A percentile compares a stretch with the other conserved stretches of the same genome.
phyloP scores from a whole-genome alignment of 805 yeast species.

The Tetrapisispora namnaoensis region DNA sequence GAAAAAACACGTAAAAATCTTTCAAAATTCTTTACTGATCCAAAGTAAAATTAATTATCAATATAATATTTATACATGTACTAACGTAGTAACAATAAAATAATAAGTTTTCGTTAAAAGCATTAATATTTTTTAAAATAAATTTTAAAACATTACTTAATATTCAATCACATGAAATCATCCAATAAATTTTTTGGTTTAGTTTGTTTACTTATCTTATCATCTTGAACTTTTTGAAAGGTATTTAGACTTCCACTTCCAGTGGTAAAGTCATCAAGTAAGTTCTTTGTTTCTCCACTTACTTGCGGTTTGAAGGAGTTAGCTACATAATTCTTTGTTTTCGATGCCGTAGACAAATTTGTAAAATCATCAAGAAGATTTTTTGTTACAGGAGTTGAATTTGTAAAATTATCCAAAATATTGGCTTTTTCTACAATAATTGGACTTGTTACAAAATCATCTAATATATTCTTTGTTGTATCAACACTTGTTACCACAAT shows the following conservation, averaged over 20 bases:
- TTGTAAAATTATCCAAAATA: constrained; percentile 5
- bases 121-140: background rate
- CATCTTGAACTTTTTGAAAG: background rate
- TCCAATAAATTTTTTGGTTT: constrained; percentile 25
- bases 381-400: background rate
- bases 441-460: constrained; percentile 5
- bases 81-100: too few species aligned
- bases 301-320: background rate
- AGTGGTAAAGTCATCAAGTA: background rate
- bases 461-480: constrained; percentile 7
- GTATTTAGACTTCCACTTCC: too few species aligned
- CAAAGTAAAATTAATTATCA: background rate
- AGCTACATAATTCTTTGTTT: background rate
- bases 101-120: too few species aligned
- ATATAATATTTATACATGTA: too few species aligned
- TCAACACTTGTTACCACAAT: background rate
- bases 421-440: background rate
- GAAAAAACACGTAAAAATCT: constrained; percentile 44
- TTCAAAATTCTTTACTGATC: constrained; percentile 47
- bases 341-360: background rate
- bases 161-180: constrained; percentile 24
- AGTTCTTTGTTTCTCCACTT: background rate
- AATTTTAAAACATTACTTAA: background rate
- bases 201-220: background rate
- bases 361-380: constrained; percentile 11